phyloP scores from a whole-genome alignment of 768 basidiomycete species.

The Rhodotorula taiwanensis region DNA sequence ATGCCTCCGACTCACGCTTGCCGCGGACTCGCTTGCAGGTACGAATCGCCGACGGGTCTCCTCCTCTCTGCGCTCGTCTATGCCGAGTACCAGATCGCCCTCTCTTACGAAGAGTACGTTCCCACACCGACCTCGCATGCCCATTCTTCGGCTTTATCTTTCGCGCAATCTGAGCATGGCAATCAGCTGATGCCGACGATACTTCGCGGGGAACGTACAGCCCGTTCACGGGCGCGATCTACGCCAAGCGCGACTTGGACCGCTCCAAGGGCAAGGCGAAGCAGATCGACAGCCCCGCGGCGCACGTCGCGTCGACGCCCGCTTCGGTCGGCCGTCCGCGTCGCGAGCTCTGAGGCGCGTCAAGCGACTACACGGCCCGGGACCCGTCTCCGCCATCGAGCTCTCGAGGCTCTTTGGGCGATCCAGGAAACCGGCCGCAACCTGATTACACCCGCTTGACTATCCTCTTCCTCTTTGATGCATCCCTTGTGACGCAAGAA shows the following conservation, averaged over 20 bases:
- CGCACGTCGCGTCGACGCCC: neutral
- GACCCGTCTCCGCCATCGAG: no score
- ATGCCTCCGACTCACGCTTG: neutral
- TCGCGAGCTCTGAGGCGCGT: slow-evolving; percentile 14
- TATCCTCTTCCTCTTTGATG: no score
- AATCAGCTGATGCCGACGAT: no score
- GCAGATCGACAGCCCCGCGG: neutral
- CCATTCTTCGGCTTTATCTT: no score
- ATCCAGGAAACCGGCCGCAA: no score
- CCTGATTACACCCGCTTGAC: no score
- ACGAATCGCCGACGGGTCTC: slow-evolving; percentile 75
- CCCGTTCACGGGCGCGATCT: slow-evolving; percentile 51
- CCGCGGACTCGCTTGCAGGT: slow-evolving; percentile 53
- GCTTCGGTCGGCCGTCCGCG: slow-evolving; percentile 1
- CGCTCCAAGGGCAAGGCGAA: slow-evolving; percentile 15
- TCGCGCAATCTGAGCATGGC: no score
- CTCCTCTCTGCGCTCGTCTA: slow-evolving; percentile 74
- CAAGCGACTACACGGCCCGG: no score
- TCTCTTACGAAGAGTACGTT: slow-evolving; percentile 81
- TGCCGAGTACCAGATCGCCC: slow-evolving; percentile 72
- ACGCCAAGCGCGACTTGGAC: slow-evolving; percentile 40
- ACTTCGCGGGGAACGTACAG: slow-evolving; percentile 36
- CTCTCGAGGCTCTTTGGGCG: no score
- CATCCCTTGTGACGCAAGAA: no score
- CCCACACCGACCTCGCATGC: neutral